Percentiles rank a stretch among this genome's conserved stretches.
Evolutionary conservation across 2,329 filamentous ascomycete genomes (phyloP).

Genomic region (Pseudopithomyces chartarum): DNA sequence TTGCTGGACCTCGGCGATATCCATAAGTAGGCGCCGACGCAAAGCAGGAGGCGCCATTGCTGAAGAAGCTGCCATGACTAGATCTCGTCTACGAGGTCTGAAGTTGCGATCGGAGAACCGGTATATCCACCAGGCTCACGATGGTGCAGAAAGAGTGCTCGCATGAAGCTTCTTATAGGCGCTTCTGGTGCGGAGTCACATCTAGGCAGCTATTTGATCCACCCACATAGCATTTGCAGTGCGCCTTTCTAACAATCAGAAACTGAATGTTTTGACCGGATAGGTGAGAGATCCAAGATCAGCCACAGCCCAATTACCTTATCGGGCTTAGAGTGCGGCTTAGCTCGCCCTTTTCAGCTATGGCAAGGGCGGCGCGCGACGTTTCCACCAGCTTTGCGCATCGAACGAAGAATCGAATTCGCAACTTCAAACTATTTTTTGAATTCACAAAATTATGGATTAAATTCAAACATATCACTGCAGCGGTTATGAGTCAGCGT

Average conservation of each 20-base stretch:
- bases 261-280: not conserved
- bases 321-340: not conserved
- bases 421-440: no score
- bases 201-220: not conserved
- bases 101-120: slow-evolving; percentile 9
- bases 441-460: no score
- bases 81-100: not conserved
- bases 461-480: no score
- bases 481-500: no score
- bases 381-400: not conserved
- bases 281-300: not conserved
- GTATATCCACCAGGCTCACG: slow-evolving; percentile 10
- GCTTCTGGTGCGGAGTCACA: not conserved
- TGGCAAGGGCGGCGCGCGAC: not conserved
- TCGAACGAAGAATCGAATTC: no score
- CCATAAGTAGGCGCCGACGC: slow-evolving; percentile 42
- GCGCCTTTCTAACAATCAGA: slow-evolving; percentile 1
- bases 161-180: not conserved
- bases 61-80: not conserved
- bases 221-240: not conserved
- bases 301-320: not conserved
- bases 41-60: slow-evolving; percentile 11
- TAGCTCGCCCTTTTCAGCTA: not conserved
- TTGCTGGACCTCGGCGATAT: slow-evolving; percentile 53
- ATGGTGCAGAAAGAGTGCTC: slow-evolving; percentile 1